Conservation (phyloP, 1,284 basidiomycete species). For the Ustilago nuda region DNA sequence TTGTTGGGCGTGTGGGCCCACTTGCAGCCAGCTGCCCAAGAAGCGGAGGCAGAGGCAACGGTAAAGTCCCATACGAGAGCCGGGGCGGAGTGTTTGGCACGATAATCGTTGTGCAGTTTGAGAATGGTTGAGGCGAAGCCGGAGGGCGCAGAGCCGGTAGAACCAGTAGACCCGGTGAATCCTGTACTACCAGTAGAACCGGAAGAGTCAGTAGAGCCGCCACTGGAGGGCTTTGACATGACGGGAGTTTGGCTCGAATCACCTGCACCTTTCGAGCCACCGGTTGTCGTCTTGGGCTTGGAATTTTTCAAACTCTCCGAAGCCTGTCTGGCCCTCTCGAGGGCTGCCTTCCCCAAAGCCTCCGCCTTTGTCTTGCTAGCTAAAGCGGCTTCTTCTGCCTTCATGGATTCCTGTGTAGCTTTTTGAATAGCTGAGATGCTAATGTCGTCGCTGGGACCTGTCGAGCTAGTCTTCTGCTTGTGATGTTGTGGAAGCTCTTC, state of each 20-base stretch:
- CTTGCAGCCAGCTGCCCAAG: slow-evolving; percentile 35
- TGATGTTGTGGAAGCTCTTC: slow-evolving; percentile 5
- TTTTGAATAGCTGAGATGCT: background rate
- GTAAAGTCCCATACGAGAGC: slow-evolving; percentile 40
- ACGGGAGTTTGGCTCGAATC: background rate
- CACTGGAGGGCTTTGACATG: background rate
- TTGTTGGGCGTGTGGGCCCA: slow-evolving; percentile 52
- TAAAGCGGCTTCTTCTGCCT: background rate
- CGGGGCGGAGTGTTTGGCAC: slow-evolving; percentile 30
- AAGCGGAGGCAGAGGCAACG: slow-evolving; percentile 29
- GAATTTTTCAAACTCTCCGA: background rate
- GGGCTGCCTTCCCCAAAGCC: background rate
- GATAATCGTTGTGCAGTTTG: slow-evolving; percentile 36
- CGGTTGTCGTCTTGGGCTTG: background rate
- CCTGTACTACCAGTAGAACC: background rate
- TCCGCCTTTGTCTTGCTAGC: background rate
- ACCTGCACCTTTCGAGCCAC: background rate
- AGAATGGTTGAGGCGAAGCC: slow-evolving; percentile 21
- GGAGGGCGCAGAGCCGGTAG: background rate
- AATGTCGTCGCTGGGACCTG: slow-evolving; percentile 7
- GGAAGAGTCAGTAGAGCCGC: background rate
- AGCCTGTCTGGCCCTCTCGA: background rate
- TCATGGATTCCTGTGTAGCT: background rate
- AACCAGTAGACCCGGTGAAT: background rate
- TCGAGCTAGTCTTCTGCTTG: slow-evolving; percentile 8